Percentiles rank a stretch among this genome's conserved stretches.
These are phyloP conservation scores for Suhomyces sp. DNA, from an alignment of 805 yeast genomes.

Conservation along the genomic window DNA sequence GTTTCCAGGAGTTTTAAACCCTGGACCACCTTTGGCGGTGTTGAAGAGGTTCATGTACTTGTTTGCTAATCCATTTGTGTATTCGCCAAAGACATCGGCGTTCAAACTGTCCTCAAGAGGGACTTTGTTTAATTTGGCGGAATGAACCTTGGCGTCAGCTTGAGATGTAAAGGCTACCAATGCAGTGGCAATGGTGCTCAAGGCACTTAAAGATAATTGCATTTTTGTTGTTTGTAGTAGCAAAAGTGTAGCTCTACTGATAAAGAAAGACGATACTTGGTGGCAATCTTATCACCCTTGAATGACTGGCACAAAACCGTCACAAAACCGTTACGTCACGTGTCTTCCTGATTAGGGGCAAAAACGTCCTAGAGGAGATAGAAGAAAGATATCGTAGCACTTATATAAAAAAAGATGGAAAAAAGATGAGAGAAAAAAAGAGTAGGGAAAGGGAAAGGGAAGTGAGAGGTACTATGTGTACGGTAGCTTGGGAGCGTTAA, in stretches of 20 bases:
- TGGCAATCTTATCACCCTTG: constrained; percentile 8
- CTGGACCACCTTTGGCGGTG: constrained; percentile 30
- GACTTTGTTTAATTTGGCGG: constrained; percentile 57
- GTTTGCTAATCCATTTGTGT: constrained; percentile 55
- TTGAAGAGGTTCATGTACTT: constrained; percentile 57
- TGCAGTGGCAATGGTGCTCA: constrained; percentile 43
- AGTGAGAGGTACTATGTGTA: neutral
- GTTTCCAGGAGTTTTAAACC: constrained; percentile 17
- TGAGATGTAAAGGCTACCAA: constrained; percentile 29
- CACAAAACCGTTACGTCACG: too few species aligned
- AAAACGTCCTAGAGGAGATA: too few species aligned
- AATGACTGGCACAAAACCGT: neutral
- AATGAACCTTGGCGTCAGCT: constrained; percentile 51
- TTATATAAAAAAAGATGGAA: too few species aligned
- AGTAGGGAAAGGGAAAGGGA: neutral
- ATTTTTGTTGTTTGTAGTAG: constrained; percentile 12
- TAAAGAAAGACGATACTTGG: neutral
- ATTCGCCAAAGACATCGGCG: constrained; percentile 49
- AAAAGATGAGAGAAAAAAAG: neutral
- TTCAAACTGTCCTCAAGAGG: constrained; percentile 56
- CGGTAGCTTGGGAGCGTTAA: too few species aligned
- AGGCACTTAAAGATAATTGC: constrained; percentile 35
- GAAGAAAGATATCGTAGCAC: too few species aligned
- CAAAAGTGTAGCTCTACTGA: neutral
- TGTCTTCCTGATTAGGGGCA: neutral